A percentile compares a stretch with the other conserved stretches of the same genome.
phyloP scores from a whole-genome alignment of 305 asterid species.

The Fraxinus sp. region DNA sequence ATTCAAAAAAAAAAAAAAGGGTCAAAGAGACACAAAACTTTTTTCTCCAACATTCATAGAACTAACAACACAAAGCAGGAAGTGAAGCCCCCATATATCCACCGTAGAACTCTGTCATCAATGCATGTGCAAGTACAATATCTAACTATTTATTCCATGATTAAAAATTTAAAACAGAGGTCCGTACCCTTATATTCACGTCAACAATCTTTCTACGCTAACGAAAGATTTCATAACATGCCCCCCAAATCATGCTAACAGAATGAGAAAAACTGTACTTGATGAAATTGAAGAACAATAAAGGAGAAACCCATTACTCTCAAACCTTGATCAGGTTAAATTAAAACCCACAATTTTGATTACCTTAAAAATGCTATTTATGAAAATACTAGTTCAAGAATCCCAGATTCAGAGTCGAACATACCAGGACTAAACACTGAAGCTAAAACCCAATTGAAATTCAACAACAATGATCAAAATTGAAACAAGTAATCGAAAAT shows the following conservation, averaged over 20 bases:
- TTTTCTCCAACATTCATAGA: not conserved
- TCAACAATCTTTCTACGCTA: not conserved
- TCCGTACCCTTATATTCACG: not conserved
- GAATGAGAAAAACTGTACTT: not conserved
- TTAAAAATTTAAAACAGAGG: not conserved
- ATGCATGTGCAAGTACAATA: not conserved
- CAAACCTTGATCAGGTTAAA: conserved; percentile 32
- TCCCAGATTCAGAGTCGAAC: conserved; percentile 24
- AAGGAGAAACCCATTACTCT: not conserved
- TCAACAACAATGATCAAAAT: conserved; percentile 21
- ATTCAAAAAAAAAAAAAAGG: not conserved
- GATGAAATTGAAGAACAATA: not conserved
- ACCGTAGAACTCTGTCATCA: not conserved
- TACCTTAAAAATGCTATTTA: conserved; percentile 9
- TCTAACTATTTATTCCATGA: not conserved
- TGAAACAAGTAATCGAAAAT: conserved; percentile 7
- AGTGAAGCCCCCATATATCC: not conserved
- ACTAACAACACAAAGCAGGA: not conserved
- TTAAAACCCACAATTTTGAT: conserved; percentile 31
- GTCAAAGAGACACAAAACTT: not conserved
- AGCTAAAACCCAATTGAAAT: conserved; percentile 37
- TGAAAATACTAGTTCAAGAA: conserved; percentile 27
- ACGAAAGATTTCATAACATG: not conserved
- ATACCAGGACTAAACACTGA: conserved; percentile 20
- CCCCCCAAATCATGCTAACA: not conserved